Evolutionary conservation across 2,329 filamentous ascomycete genomes (phyloP), one percentile per base, ranked within the genome.

Genomic region (Grosmannia serpens): DNA sequence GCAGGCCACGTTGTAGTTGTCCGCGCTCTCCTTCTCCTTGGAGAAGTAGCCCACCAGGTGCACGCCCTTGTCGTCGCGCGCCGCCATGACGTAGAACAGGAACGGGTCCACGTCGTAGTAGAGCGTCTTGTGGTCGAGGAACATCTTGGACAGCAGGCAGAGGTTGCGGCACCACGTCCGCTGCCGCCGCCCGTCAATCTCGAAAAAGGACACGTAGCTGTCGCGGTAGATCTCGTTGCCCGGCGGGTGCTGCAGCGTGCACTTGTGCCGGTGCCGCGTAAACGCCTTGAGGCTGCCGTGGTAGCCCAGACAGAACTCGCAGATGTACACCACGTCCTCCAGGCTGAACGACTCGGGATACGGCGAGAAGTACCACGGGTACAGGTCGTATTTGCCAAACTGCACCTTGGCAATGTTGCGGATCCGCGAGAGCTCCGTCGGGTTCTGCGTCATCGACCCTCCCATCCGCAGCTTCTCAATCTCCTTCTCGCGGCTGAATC

Each of bases 81-180:
- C 87, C 29, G 89, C 89, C 92, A 99, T 96, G 71, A 96, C 92
- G 73, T 99, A 99, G 76, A 99, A 99, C 41, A 99, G 75, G 69
- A 99, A 99, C 0, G 94, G 94, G 63, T 99, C 94, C n/a, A 99
- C 94, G 66, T 99, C 94, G 75, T 99, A 99, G 76, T 96, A 99
- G 9, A 99, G 83, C 6, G 94, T 97, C 73, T 99, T 99, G 71
- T 96, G 95, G 64, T 95, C 94, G 44, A 99, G 80, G 69, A 99
- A 99, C 74, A 97, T 89, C 68, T 99, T 99, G 26, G 88, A 94
- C 20, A 99, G 77, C 11, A 99, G 77, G 71, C 94, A 99, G 6
- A 99, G 80, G 65, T 99, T 99, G 56, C 95, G 88, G 68, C 94
- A 99, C 85, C 94, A 99, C 1, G 92, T 96, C 4, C 92, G 83